A percentile compares a stretch with the other conserved stretches of the same genome.
phyloP scores from a whole-genome alignment of 805 yeast species.

The Metahyphopichia silvanorum region DNA sequence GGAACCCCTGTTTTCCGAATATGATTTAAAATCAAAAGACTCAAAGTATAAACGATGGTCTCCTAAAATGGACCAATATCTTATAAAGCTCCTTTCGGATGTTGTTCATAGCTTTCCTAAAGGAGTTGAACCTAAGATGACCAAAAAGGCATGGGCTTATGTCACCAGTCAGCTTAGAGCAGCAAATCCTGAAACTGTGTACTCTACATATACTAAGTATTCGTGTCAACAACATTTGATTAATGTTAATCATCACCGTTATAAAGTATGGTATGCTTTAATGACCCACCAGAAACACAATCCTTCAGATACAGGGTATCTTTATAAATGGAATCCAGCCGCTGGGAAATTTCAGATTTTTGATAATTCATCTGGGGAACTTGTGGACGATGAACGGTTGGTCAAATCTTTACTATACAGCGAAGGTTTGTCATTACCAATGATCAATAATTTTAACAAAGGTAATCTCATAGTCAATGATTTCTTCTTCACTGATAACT shows the following conservation, averaged over 20 bases:
- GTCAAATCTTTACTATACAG: conserved; percentile 30
- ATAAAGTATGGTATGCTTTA: conserved; percentile 31
- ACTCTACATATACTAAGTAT: conserved; percentile 38
- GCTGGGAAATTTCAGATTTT: conserved; percentile 31
- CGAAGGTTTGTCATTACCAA: conserved; percentile 27
- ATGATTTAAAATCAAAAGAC: conserved; percentile 30
- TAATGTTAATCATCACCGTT: conserved; percentile 34
- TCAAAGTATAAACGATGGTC: conserved; percentile 39
- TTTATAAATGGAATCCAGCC: conserved; percentile 35
- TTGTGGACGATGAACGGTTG: conserved; percentile 28
- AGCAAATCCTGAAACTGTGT: conserved; percentile 39
- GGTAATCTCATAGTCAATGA: conserved; percentile 34
- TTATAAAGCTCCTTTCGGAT: conserved; percentile 30
- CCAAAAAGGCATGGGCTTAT: conserved; percentile 37
- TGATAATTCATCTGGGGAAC: conserved; percentile 17
- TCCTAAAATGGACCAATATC: conserved; percentile 33
- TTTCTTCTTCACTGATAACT: conserved; percentile 32
- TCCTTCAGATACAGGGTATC: conserved; percentile 16
- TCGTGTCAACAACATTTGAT: conserved; percentile 35
- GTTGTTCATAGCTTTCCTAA: conserved; percentile 33
- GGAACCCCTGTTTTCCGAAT: conserved; percentile 20
- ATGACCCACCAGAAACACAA: conserved; percentile 27
- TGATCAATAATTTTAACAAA: conserved; percentile 24
- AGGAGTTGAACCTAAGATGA: conserved; percentile 28
- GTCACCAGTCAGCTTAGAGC: conserved; percentile 30